A percentile compares a stretch with the other conserved stretches of the same genome.
phyloP scores from a whole-genome alignment of 768 basidiomycete genomes.

The Agrocybe chaxingu region DNA sequence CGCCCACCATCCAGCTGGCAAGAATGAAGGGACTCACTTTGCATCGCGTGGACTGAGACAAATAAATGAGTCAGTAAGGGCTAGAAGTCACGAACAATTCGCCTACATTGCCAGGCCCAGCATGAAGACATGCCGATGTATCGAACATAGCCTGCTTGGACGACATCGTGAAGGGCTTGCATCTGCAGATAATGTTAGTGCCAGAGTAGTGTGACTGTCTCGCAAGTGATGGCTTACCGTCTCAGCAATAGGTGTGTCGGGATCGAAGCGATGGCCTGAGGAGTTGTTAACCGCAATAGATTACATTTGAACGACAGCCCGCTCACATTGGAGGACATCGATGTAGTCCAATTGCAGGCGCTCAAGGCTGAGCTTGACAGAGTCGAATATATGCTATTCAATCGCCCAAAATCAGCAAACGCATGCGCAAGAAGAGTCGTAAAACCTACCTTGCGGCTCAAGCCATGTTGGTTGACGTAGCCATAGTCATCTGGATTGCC shows the following conservation, averaged over 20 bases:
- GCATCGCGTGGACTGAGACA: constrained; percentile 49
- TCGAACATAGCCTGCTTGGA: constrained; percentile 58
- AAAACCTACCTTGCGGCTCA: constrained; percentile 28
- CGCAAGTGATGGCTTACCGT: constrained; percentile 27
- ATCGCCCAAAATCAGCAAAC: constrained; percentile 13
- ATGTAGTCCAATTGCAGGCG: constrained; percentile 75
- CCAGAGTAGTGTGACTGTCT: neutral
- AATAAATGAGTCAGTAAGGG: neutral
- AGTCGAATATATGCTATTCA: constrained; percentile 66
- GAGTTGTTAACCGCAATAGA: constrained; percentile 15
- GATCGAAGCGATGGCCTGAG: constrained; percentile 53
- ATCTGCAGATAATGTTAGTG: constrained; percentile 34
- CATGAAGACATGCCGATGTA: constrained; percentile 61
- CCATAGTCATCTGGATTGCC: constrained; percentile 35
- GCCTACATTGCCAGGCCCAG: constrained; percentile 51
- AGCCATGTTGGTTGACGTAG: constrained; percentile 53
- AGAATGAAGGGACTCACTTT: constrained; percentile 33
- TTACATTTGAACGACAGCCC: neutral
- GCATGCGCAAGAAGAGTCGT: neutral
- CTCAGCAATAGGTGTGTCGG: constrained; percentile 56
- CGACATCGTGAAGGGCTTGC: constrained; percentile 69
- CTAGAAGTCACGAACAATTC: neutral
- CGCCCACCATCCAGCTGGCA: neutral
- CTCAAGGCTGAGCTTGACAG: constrained; percentile 57
- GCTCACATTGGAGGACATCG: constrained; percentile 67